These are phyloP conservation scores for Neoboletus subvelutipes DNA, from an alignment of 768 basidiomycete species.

Conservation along the genomic window DNA sequence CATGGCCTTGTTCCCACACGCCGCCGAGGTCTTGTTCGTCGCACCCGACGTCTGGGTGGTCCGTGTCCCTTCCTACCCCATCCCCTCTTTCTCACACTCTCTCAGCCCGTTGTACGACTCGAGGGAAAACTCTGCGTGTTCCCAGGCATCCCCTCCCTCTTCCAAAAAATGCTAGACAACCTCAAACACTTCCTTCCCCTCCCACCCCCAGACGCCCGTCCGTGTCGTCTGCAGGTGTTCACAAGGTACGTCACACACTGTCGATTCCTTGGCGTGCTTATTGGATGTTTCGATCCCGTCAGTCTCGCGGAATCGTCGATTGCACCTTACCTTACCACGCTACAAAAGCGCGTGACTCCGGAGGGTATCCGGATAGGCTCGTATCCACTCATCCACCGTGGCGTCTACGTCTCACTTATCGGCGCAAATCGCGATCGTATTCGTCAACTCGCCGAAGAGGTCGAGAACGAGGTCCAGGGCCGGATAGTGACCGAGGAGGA, in stretches of 20 bases:
- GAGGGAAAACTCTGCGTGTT: conserved; percentile 87
- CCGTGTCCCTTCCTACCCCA: conserved; percentile 24
- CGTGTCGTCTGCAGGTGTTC: conserved; percentile 78
- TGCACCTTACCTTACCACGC: conserved; percentile 78
- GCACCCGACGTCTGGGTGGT: conserved; percentile 85
- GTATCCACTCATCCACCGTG: conserved; percentile 58
- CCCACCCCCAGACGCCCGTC: conserved; percentile 71
- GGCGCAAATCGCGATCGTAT: conserved; percentile 48
- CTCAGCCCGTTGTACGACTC: conserved; percentile 80
- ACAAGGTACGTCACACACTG: conserved; percentile 54
- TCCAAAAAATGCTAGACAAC: conserved; percentile 76
- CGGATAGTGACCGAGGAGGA: conserved; percentile 65
- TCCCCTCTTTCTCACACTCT: background rate
- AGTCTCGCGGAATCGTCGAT: conserved; percentile 80
- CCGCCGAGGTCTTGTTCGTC: conserved; percentile 78
- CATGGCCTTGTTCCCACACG: conserved; percentile 88
- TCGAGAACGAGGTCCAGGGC: conserved; percentile 58
- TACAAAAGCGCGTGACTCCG: conserved; percentile 69
- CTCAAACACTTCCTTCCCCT: conserved; percentile 75
- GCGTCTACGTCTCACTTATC: conserved; percentile 66
- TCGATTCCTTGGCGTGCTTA: background rate
- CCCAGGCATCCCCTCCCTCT: conserved; percentile 86
- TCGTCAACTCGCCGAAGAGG: conserved; percentile 58
- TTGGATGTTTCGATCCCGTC: background rate
- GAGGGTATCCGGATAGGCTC: conserved; percentile 84